Evolutionary conservation across 2,329 filamentous ascomycete species (phyloP).

Genomic region (Pestalotiopsis sp.): DNA sequence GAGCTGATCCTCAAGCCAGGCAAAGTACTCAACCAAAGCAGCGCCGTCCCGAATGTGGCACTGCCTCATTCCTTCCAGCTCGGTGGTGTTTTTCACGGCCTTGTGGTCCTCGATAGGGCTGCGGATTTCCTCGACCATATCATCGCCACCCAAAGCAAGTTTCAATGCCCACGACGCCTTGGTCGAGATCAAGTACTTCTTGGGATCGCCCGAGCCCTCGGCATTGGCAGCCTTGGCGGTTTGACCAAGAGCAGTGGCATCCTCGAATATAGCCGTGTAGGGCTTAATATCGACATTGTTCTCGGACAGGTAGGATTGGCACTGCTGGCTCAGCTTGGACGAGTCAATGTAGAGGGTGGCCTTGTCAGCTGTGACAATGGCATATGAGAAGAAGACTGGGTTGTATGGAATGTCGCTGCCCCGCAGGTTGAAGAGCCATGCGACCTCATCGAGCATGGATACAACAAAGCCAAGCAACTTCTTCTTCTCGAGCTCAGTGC

Average conservation of each 20-base stretch:
- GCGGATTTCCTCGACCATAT: constrained; percentile 81
- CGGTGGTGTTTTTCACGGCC: constrained; percentile 88
- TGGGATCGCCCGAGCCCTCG: constrained; percentile 35
- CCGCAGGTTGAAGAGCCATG: constrained; percentile 97
- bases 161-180: constrained; percentile 93
- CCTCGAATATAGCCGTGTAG: constrained; percentile 80
- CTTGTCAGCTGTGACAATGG: constrained; percentile 75
- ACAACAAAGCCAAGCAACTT: constrained; percentile 86
- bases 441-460: constrained; percentile 94
- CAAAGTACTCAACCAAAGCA: constrained; percentile 88
- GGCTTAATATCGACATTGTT: constrained; percentile 76
- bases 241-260: constrained; percentile 67
- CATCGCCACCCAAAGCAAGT: constrained; percentile 81
- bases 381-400: constrained; percentile 97
- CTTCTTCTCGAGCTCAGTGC: constrained; percentile 91
- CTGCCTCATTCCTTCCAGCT: constrained; percentile 88
- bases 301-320: constrained; percentile 68
- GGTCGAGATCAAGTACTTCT: constrained; percentile 84
- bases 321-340: constrained; percentile 72
- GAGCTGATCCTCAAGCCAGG: constrained; percentile 93
- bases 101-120: constrained; percentile 91
- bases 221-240: constrained; percentile 35
- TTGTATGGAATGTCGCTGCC: constrained; percentile 97
- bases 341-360: constrained; percentile 85
- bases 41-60: constrained; percentile 95